Evolutionary conservation across 2,329 filamentous ascomycete genomes (phyloP).

Genomic region (Ophiostoma angusticollis): DNA sequence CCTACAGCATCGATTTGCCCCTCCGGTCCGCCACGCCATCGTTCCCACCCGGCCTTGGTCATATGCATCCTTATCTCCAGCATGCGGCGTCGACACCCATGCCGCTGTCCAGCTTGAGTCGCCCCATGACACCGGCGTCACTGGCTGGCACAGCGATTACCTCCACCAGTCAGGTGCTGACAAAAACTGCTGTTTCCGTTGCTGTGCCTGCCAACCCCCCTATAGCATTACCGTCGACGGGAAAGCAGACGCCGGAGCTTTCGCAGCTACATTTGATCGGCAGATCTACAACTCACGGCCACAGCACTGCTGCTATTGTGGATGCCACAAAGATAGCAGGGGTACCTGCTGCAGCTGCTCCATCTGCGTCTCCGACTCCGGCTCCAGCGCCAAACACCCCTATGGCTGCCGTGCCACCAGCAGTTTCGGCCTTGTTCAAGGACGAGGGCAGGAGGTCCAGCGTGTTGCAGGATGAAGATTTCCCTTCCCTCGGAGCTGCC

Average conservation of each 20-base stretch:
- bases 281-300: no score
- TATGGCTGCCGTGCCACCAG: background rate
- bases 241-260: no score
- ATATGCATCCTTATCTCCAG: constrained; percentile 5
- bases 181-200: background rate
- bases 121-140: constrained; percentile 7
- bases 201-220: background rate
- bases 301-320: no score
- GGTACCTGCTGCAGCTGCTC: background rate
- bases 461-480: constrained; percentile 47
- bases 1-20: constrained; percentile 17
- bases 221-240: no score
- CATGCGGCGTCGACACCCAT: constrained; percentile 6
- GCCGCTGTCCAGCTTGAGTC: constrained; percentile 20
- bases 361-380: background rate
- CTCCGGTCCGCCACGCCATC: constrained; percentile 16
- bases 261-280: no score
- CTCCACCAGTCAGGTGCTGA: background rate
- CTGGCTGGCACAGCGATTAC: background rate
- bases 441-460: constrained; percentile 19
- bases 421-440: constrained; percentile 26
- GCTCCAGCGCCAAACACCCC: no score
- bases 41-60: constrained; percentile 33
- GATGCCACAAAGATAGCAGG: no score
- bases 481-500: constrained; percentile 39